These are phyloP conservation scores for Kwoniella shandongensis DNA, from an alignment of 768 basidiomycete genomes.

Conservation along the genomic window DNA sequence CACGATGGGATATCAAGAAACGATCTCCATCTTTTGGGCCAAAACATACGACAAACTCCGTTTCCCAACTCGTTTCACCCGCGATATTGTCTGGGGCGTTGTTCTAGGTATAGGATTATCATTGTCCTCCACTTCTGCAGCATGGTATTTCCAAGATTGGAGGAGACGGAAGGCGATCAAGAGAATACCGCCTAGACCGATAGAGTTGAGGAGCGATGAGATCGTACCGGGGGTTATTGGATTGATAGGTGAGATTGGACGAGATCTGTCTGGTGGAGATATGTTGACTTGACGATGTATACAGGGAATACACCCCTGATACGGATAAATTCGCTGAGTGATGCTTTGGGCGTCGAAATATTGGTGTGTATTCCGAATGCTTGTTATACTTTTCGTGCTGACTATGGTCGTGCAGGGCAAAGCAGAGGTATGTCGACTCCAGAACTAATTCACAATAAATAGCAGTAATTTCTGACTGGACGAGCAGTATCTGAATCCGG, in stretches of 20 bases:
- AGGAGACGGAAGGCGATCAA: constrained; percentile 53
- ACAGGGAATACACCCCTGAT: constrained; percentile 91
- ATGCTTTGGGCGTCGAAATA: constrained; percentile 89
- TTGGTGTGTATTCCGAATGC: constrained; percentile 56
- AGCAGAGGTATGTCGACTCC: constrained; percentile 67
- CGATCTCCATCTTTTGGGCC: too few relatives aligned
- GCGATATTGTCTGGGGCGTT: constrained; percentile 58
- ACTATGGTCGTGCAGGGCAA: constrained; percentile 62
- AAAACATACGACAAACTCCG: constrained; percentile 15
- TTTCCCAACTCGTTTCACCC: constrained; percentile 30
- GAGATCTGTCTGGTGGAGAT: neutral
- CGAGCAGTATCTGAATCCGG: constrained; percentile 85
- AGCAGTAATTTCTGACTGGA: neutral
- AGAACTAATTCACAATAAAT: neutral
- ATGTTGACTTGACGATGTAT: neutral
- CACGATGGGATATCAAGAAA: too few relatives aligned
- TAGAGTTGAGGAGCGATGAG: constrained; percentile 64
- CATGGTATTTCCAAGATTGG: constrained; percentile 60
- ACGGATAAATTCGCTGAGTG: constrained; percentile 84
- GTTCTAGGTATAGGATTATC: constrained; percentile 76
- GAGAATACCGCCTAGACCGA: constrained; percentile 45
- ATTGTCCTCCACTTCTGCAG: constrained; percentile 66
- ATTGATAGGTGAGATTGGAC: constrained; percentile 64
- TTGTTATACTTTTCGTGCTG: neutral
- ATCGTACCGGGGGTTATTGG: constrained; percentile 77